Evolutionary conservation across 2,329 filamentous ascomycete species (phyloP).

Genomic region (Neocucurbitaria cava): DNA sequence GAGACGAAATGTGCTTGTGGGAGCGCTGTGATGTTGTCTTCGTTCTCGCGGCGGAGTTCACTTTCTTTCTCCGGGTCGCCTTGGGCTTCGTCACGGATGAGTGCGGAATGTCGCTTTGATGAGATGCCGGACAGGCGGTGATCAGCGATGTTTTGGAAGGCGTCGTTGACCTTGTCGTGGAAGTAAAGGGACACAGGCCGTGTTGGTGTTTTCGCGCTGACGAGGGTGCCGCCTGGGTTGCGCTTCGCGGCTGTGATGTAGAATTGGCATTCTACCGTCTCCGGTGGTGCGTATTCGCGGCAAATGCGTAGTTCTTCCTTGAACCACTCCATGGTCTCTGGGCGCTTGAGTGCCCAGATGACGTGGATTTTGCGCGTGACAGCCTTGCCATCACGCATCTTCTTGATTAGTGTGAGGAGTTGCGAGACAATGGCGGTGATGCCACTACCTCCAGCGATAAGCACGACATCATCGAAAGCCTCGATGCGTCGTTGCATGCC

Average conservation of each 20-base stretch:
- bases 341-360: slow-evolving; percentile 89
- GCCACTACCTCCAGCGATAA: slow-evolving; percentile 92
- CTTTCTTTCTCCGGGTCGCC: slow-evolving; percentile 81
- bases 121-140: slow-evolving; percentile 62
- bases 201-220: slow-evolving; percentile 60
- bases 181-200: slow-evolving; percentile 75
- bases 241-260: slow-evolving; percentile 84
- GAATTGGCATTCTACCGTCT: slow-evolving; percentile 91
- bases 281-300: slow-evolving; percentile 84
- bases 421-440: slow-evolving; percentile 94
- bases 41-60: slow-evolving; percentile 79
- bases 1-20: slow-evolving; percentile 62
- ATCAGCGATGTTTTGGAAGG: slow-evolving; percentile 83
- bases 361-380: slow-evolving; percentile 90
- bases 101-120: slow-evolving; percentile 73
- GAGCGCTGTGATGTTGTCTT: slow-evolving; percentile 83
- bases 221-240: slow-evolving; percentile 53
- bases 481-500: slow-evolving; percentile 90
- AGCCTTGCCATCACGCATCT: slow-evolving; percentile 93
- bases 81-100: slow-evolving; percentile 81
- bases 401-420: slow-evolving; percentile 90
- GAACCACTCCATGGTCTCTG: slow-evolving; percentile 98
- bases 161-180: slow-evolving; percentile 86
- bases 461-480: slow-evolving; percentile 90
- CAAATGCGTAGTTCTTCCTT: slow-evolving; percentile 93